Evolutionary conservation across 805 yeast genomes (phyloP).

Genomic region (Kodamaea fukazawae): DNA sequence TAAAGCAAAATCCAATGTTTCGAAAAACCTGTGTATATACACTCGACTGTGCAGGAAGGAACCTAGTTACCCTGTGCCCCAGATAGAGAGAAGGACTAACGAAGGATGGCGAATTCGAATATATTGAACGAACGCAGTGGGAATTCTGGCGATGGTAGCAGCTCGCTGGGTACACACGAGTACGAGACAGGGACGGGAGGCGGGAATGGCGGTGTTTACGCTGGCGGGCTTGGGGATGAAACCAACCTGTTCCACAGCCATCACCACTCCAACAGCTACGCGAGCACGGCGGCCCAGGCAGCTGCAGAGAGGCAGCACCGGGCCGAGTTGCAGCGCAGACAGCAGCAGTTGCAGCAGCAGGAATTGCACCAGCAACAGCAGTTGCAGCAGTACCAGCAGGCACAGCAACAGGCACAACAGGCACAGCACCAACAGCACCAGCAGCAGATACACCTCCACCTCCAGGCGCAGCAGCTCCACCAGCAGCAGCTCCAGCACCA

Average conservation of each 20-base stretch:
- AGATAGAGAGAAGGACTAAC: too few species aligned
- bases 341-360: conserved; percentile 18
- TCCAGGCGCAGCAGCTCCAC: conserved; percentile 9
- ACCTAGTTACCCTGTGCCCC: too few species aligned
- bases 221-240: conserved; percentile 7
- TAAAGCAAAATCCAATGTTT: too few species aligned
- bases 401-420: conserved; percentile 13
- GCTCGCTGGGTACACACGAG: too few species aligned
- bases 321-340: conserved; percentile 18
- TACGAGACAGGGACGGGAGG: too few species aligned
- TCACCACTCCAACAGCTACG: conserved; percentile 14
- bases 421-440: conserved; percentile 15
- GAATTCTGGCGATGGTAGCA: too few species aligned
- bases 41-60: too few species aligned
- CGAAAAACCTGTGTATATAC: too few species aligned
- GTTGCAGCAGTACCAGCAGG: conserved; percentile 13
- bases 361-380: conserved; percentile 16
- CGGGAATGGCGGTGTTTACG: conserved; percentile 1
- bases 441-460: conserved; percentile 8
- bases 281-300: conserved; percentile 12
- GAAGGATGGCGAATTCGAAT: too few species aligned
- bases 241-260: conserved; percentile 13
- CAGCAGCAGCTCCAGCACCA: conserved; percentile 9
- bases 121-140: too few species aligned
- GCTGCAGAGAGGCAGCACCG: conserved; percentile 21